Evolutionary conservation across 75 land plant species (phyloP), one percentile per base, ranked within the genome.

Genomic region (Adiantum capillusveneris): DNA sequence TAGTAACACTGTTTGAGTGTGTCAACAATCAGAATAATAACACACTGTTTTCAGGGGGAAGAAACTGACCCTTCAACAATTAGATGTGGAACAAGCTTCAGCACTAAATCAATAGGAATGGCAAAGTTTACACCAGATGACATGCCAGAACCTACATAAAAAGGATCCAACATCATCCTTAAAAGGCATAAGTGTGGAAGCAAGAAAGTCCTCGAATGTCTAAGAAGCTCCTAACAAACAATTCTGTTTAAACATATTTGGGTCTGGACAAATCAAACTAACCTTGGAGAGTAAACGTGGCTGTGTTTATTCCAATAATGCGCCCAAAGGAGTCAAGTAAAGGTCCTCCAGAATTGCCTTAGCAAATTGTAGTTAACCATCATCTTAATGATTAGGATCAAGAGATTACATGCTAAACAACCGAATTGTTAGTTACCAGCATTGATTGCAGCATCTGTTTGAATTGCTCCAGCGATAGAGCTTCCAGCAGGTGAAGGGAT

Each of bases 341-440:
- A 16, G 96, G 96, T 2, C 96, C 96, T 18, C 96, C 96, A 18
- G 96, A 90, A 63, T 90, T 90, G n/a, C 96, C 96, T 90, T 76
- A 2, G 24, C 56, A 54, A 25, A 54, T 19, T 13, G 30, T 54
- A 29, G 16, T 39, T 3, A 34, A 34, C 37, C 37, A 34, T 34
- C 7, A 34, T 5, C 7, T 34, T 34, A 3, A 34, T 34, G 9
- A 34, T 5, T 9, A 34, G 3, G 37, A 3, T 34, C 9, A 9
- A 34, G 37, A 34, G 37, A 9, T n/a, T n/a, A n/a, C n/a, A n/a
- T n/a, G 42, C 13, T 39, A 39, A 13, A 59, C 31, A 6, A 17
- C 6, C 7, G 25, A 11, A 9, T 6, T 11, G 44, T 42, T 26
- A 24, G 37, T 21, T 65, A 91, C 97, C 97, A 41, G 94, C 74